Conservation (phyloP, 1,284 basidiomycete species). For the Kwoniella shivajii region DNA sequence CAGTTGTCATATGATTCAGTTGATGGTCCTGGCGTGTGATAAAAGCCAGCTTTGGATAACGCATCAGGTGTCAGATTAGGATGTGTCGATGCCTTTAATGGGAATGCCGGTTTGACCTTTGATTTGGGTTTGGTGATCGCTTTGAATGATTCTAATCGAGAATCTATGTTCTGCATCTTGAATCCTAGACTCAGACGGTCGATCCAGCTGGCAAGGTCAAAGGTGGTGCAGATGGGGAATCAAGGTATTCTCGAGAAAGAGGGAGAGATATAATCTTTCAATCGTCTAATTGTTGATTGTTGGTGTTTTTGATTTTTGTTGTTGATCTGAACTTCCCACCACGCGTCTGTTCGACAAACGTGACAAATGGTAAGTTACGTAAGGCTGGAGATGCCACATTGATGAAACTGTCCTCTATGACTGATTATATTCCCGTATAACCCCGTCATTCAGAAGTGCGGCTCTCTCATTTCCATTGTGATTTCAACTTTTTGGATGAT, state of each 20-base stretch:
- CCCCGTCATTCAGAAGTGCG: constrained; percentile 8
- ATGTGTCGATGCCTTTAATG: constrained; percentile 34
- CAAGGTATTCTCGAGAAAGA: neutral
- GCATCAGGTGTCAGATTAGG: constrained; percentile 65
- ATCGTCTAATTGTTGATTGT: neutral
- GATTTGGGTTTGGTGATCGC: constrained; percentile 37
- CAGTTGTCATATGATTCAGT: constrained; percentile 35
- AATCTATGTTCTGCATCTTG: constrained; percentile 44
- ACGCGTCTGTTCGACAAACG: neutral
- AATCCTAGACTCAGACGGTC: no score
- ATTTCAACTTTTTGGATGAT: constrained; percentile 4
- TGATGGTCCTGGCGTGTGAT: constrained; percentile 55
- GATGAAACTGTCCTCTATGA: neutral
- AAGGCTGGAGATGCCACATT: constrained; percentile 13
- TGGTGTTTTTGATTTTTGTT: constrained; percentile 13
- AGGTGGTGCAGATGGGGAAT: neutral
- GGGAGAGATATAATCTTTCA: no score
- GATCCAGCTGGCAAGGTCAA: no score
- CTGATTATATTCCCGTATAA: constrained; percentile 15
- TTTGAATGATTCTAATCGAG: constrained; percentile 40
- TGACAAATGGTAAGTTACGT: neutral
- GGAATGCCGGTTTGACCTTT: constrained; percentile 43
- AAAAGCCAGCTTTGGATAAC: constrained; percentile 81
- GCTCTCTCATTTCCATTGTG: neutral
- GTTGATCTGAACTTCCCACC: constrained; percentile 1